Percentiles rank a stretch among this genome's conserved stretches.
Conservation (phyloP, 331 rosid genomes). For the Cydonia oblonga region DNA sequence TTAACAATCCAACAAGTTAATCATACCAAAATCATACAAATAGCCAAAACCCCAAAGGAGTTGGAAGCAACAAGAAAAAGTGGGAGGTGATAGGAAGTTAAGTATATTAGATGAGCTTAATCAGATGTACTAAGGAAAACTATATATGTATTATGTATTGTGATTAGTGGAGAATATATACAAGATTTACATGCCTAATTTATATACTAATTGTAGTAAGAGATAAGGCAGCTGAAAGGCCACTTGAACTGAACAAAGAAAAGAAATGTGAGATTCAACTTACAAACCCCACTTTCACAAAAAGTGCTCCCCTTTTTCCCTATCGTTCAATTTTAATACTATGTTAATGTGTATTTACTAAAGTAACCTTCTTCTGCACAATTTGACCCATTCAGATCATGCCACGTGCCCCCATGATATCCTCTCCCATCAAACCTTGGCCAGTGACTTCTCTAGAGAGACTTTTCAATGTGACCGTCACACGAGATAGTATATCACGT, state of each 20-base stretch:
- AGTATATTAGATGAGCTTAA: too few species aligned
- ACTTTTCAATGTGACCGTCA: too few species aligned
- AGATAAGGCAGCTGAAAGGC: not conserved
- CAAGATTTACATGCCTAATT: too few species aligned
- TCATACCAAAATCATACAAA: too few species aligned
- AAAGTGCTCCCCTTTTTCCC: slow-evolving; percentile 1
- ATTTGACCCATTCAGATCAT: not conserved
- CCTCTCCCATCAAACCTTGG: not conserved
- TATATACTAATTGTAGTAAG: not conserved
- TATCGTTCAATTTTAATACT: too few species aligned
- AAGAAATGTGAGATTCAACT: slow-evolving; percentile 15
- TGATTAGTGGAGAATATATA: not conserved
- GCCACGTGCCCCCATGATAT: not conserved
- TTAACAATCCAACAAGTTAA: too few species aligned
- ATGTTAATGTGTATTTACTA: not conserved
- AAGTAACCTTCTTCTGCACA: not conserved
- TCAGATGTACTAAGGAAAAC: not conserved
- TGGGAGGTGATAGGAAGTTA: not conserved
- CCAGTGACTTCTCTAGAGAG: too few species aligned
- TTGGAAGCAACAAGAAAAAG: not conserved
- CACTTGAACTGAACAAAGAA: not conserved
- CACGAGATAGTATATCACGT: too few species aligned
- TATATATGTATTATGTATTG: not conserved
- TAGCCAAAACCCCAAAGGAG: not conserved
- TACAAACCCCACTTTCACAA: slow-evolving; percentile 16